Base-by-base conservation (phyloP, 2,329 filamentous ascomycete species). In the Cladosporium sp. region DNA sequence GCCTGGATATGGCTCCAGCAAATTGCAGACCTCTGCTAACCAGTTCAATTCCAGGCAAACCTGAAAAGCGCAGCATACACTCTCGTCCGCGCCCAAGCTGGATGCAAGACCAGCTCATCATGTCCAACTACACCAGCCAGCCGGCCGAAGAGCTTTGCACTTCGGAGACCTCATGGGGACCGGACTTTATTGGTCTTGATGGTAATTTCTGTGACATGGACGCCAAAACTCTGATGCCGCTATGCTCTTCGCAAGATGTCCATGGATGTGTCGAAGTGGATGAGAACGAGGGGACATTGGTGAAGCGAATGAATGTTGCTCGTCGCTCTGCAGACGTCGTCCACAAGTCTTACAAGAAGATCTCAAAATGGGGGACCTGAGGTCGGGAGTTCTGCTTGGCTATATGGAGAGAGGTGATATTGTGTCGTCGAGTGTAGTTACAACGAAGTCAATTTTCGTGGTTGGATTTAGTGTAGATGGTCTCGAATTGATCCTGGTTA, bases 171-270 rank as follows among this genome's bases (percentile, higher is more conserved):
- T 64, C 61, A 8, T 64, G 51, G 36, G 61, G 51, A 24, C 61
- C 61, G 36, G 61, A 64, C 61, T 64, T 36, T 30, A 41, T 64
- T 18, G 61, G 51, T 4, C 36, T 51, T 15, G 51, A 64, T 26
- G 30, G 32, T 10, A 64, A 55, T 15, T 57, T 55, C 34, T 64
- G 61, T 26, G 61, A 58, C 21, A 54, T 64, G 32, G 47, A 11
- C 1, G 26, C 28, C 51, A 64, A 64, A 51, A 28, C n/a, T 24
- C 26, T 64, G n/a, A 24, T 51, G 15, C 51, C 61, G 5, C 32
- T 64, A 4, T 64, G 61, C 61, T 21, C 21, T 24, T 21, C 28
- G 24, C 12, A 59, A 26, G 36, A 59, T 26, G 57, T 59, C 14
- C 34, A 59, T 18, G 57, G 57, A 11, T 59, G 57, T 44, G 24